Evolutionary conservation across 169 alveolate genomes (phyloP), one percentile per base, ranked within the genome.

Genomic region (Eimeria maxima): DNA sequence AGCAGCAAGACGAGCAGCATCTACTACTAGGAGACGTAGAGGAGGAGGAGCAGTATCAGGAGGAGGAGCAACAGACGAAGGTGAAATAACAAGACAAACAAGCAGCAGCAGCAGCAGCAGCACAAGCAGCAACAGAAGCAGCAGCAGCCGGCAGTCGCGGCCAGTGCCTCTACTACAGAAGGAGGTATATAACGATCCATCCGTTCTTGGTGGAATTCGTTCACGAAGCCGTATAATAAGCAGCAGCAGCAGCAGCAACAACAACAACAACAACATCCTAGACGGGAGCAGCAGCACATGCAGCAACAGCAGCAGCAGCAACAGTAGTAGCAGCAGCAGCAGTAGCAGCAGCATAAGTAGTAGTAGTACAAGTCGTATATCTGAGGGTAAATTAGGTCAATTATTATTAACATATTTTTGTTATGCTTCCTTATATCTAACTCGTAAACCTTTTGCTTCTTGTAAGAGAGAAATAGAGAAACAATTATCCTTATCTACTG

Each of bases 381-480:
- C 92, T 57, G 92, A 84, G 92, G 92, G 92, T 29, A 84, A 84
- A 78, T 18, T 84, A 33, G 55, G 27, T 27, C 95, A 91, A 69
- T 7, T 91, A 18, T 4, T 93, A 38, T 76, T 97, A 74, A 96
- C 97, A 38, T 97, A 95, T 90, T 63, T 89, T 24, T 81, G 97
- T 33, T 97, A 97, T 80, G 93, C 96, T 22, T 63, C 97, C 20
- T 44, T 97, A 45, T 97, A 97, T 73, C 55, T 96, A 47, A 97
- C 97, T 4, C 96, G 97, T 16, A 97, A 97, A 90, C 97, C 97
- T 8, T 95, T 97, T 73, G 96, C 97, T n/a, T 94, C 96, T 65
- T 96, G 95, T 11, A 95, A 95, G 60, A 38, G 94, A 27, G 95
- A 76, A 63, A 78, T 97, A 44, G 96, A 97, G 91, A 63, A 65